Evolutionary conservation across 441 rosid species (phyloP).

Genomic region (Mallotus japonicus): DNA sequence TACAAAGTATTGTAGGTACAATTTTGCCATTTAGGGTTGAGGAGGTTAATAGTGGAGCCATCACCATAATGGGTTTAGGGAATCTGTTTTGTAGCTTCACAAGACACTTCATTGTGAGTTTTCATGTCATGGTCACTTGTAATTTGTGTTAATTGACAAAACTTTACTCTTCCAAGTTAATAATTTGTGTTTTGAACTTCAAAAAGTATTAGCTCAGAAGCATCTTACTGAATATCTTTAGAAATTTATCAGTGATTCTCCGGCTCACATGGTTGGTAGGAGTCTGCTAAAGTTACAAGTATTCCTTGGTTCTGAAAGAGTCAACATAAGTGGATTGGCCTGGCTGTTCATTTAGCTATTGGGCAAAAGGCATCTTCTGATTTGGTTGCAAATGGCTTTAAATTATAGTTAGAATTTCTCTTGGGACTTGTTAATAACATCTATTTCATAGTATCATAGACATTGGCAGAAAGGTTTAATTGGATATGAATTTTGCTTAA

Average conservation of each 20-base stretch:
- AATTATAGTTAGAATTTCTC: not conserved
- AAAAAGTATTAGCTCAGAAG: not conserved
- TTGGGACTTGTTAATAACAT: not conserved
- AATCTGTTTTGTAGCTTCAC: not conserved
- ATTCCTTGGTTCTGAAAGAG: not conserved
- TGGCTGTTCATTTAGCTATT: too few relatives aligned
- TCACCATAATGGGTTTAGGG: not conserved
- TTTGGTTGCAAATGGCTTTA: not conserved
- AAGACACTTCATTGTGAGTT: not conserved
- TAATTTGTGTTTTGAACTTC: not conserved
- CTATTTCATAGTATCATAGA: not conserved
- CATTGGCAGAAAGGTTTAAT: not conserved
- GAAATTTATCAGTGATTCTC: not conserved
- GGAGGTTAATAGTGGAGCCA: not conserved
- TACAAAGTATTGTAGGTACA: not conserved
- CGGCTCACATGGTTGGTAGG: not conserved
- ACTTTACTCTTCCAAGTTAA: not conserved
- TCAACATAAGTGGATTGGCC: too few relatives aligned
- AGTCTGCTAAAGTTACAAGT: not conserved
- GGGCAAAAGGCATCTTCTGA: too few relatives aligned
- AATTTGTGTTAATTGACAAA: too few relatives aligned
- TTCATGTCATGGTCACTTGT: not conserved
- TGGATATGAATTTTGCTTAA: not conserved
- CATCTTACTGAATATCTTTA: not conserved
- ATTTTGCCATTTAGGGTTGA: not conserved